A percentile compares a stretch with the other conserved stretches of the same genome.
Evolutionary conservation across 805 yeast genomes (phyloP).

Genomic region (Brettanomyces custersianus): DNA sequence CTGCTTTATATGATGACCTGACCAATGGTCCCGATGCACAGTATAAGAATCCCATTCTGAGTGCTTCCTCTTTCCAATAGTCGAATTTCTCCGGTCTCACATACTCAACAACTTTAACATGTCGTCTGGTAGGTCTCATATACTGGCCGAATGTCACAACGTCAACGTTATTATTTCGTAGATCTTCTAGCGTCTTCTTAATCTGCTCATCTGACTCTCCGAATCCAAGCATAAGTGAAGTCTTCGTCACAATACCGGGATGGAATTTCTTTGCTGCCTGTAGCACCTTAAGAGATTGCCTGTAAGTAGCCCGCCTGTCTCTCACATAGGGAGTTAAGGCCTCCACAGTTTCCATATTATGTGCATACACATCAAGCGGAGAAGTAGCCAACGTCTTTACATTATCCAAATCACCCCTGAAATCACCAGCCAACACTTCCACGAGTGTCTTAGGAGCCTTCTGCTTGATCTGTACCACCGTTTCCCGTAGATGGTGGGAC

Average conservation of each 20-base stretch:
- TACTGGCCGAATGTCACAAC: slow-evolving; percentile 98
- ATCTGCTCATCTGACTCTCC: slow-evolving; percentile 95
- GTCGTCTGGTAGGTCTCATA: slow-evolving; percentile 98
- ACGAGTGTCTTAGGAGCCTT: slow-evolving; percentile 89
- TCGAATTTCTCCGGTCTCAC: slow-evolving; percentile 91
- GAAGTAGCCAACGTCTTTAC: slow-evolving; percentile 73
- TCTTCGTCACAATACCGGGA: slow-evolving; percentile 76
- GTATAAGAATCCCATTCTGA: slow-evolving; percentile 85
- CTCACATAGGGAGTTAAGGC: slow-evolving; percentile 89
- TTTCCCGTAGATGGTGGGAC: slow-evolving; percentile 78
- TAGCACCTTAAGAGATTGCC: slow-evolving; percentile 76
- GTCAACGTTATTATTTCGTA: slow-evolving; percentile 73
- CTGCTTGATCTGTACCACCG: slow-evolving; percentile 73
- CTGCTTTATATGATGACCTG: slow-evolving; percentile 95
- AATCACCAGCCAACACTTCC: slow-evolving; percentile 92
- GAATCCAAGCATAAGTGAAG: slow-evolving; percentile 92
- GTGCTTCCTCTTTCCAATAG: slow-evolving; percentile 80
- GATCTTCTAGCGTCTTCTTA: slow-evolving; percentile 61
- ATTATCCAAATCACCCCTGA: slow-evolving; percentile 80
- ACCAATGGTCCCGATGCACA: slow-evolving; percentile 98
- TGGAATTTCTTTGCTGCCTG: slow-evolving; percentile 70
- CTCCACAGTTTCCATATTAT: slow-evolving; percentile 94
- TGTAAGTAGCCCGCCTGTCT: slow-evolving; percentile 93
- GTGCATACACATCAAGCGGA: slow-evolving; percentile 95
- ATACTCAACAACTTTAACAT: slow-evolving; percentile 96